Evolutionary conservation across 2,329 filamentous ascomycete genomes (phyloP).

Genomic region (Hypoxylon sp.): DNA sequence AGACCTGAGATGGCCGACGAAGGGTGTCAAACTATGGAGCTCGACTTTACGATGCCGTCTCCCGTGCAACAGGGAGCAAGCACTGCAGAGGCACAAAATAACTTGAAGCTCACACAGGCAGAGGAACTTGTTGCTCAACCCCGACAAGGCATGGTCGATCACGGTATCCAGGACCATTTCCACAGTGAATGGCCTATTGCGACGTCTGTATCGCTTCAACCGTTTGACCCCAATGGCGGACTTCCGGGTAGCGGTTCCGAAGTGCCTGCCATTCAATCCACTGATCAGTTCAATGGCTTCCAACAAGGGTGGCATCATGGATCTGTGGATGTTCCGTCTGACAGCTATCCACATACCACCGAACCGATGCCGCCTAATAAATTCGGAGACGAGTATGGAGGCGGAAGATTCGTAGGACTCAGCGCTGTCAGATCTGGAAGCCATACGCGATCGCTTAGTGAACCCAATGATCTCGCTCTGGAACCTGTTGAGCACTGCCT

Average conservation of each 20-base stretch:
- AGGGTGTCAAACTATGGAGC: slow-evolving; percentile 56
- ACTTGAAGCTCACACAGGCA: slow-evolving; percentile 1
- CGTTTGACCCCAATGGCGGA: background rate
- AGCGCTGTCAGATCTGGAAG: slow-evolving; percentile 12
- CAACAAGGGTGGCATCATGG: slow-evolving; percentile 28
- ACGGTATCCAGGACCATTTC: slow-evolving; percentile 36
- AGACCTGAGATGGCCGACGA: slow-evolving; percentile 54
- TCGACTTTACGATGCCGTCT: slow-evolving; percentile 46
- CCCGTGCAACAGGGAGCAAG: slow-evolving; percentile 23
- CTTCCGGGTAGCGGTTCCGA: slow-evolving; percentile 9
- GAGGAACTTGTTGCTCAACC: slow-evolving; percentile 16
- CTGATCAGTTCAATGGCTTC: slow-evolving; percentile 15
- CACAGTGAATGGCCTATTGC: slow-evolving; percentile 25
- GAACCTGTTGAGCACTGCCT: slow-evolving; percentile 20
- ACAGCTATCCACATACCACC: slow-evolving; percentile 18
- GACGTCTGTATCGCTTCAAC: slow-evolving; percentile 1
- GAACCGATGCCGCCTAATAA: slow-evolving; percentile 12
- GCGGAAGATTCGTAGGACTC: slow-evolving; percentile 2
- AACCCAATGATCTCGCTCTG: slow-evolving; percentile 24
- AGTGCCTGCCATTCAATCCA: slow-evolving; percentile 24
- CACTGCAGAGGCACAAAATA: slow-evolving; percentile 1
- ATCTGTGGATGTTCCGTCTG: slow-evolving; percentile 14
- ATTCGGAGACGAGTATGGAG: slow-evolving; percentile 17
- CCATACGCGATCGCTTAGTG: slow-evolving; percentile 25
- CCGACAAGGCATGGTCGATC: slow-evolving; percentile 36